A percentile compares a stretch with the other conserved stretches of the same genome.
Evolutionary conservation across 140 eudicot species (phyloP).

Genomic region (Stevia rebaudiana): DNA sequence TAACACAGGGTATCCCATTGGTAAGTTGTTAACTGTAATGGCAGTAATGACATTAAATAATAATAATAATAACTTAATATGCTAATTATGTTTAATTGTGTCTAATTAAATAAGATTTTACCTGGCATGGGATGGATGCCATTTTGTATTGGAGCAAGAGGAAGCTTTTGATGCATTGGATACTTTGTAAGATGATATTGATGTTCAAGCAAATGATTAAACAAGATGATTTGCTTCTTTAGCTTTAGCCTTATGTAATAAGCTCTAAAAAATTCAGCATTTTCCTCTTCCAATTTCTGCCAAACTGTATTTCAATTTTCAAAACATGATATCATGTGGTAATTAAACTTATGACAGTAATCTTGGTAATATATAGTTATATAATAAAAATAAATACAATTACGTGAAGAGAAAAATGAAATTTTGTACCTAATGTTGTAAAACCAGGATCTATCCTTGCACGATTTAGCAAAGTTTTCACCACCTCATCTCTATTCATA

Average conservation of each 20-base stretch:
- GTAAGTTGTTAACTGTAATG: conserved; percentile 89
- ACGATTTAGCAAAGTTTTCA: conserved; percentile 68
- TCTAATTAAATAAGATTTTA: conserved; percentile 19
- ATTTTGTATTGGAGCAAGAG: conserved; percentile 81
- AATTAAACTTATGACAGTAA: neutral
- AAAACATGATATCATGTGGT: neutral
- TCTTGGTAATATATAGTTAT: neutral
- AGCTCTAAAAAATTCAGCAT: conserved; percentile 87
- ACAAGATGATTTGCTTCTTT: conserved; percentile 82
- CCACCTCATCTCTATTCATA: conserved; percentile 88
- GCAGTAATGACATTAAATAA: conserved; percentile 31
- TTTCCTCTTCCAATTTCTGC: conserved; percentile 97
- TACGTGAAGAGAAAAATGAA: neutral
- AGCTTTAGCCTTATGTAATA: conserved; percentile 89
- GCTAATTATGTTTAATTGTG: neutral
- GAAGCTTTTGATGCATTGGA: conserved; percentile 69
- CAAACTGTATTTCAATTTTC: conserved; percentile 63
- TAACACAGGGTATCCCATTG: conserved; percentile 88
- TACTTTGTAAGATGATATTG: conserved; percentile 72
- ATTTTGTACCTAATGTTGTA: conserved; percentile 67
- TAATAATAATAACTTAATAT: conserved; percentile 7
- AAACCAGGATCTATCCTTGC: conserved; percentile 91
- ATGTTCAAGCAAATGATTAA: conserved; percentile 85
- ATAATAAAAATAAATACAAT: neutral
- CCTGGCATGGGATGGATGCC: conserved; percentile 95